Evolutionary conservation across 208 protist species (phyloP), one percentile per base, ranked within the genome.

Genomic region (Leishmania tropica): DNA sequence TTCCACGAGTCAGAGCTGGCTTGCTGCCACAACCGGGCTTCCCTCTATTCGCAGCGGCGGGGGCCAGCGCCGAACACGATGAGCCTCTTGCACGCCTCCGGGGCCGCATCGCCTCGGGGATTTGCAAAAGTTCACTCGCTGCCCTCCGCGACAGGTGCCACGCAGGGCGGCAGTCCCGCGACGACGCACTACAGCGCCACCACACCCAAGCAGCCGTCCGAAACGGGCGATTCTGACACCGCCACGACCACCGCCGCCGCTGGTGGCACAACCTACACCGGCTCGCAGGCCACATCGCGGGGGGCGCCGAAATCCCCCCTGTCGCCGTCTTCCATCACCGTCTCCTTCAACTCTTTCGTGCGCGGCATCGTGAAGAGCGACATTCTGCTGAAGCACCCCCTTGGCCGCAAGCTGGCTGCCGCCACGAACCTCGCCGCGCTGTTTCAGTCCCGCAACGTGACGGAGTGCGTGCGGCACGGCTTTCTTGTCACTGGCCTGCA

Each of bases 331-430:
- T 74, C 45, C 31, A 78, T 90, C 48, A 86, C 85, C 53, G 88
- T 98, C 65, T 94, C 95, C 6, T 98, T 98, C 81, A 90, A 96
- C 79, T 90, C 88, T 58, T 98, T 98, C 78, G 90, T 97, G 21
- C 81, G 88, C 45, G 95, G 93, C 21, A 92, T 96, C 31, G 87
- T 94, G 28, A 89, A 94, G 62, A 88, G 89, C 15, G 93, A 98
- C 56, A 94, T 96, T 80, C 83, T 97, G 65, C 86, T 96, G 51
- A 88, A 90, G 62, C 95, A 97, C 84, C 93, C 95, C 17, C 88
- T 97, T 48, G 95, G 95, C 40, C 87, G 85, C 48, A 93, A 91
- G 78, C 87, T 97, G 35, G 93, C 93, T 47, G 91, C 87, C 48
- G 93, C 92, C 5, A 96, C 93, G 28, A 96, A 96, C 85, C 84